These are phyloP conservation scores for Acanthamoeba royreba DNA, from an alignment of 208 protist genomes.

Conservation along the genomic window DNA sequence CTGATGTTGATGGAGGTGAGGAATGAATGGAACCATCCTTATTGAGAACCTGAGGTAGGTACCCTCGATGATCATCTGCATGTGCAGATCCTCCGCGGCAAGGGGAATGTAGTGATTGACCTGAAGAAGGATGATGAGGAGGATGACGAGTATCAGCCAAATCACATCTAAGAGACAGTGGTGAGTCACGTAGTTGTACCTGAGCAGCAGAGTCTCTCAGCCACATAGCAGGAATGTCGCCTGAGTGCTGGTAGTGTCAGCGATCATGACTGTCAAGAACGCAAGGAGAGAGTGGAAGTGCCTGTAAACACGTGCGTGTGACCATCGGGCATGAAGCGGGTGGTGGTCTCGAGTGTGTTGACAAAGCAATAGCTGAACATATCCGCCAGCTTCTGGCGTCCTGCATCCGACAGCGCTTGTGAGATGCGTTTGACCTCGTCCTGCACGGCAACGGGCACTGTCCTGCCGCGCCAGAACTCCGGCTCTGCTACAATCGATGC, in stretches of 20 bases:
- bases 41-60: neutral
- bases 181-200: no score
- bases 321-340: neutral
- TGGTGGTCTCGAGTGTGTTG: constrained; percentile 42
- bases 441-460: neutral
- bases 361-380: constrained; percentile 39
- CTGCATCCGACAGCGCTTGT: neutral
- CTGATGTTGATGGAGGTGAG: neutral
- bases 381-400: neutral
- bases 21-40: neutral
- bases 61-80: constrained; percentile 39
- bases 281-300: neutral
- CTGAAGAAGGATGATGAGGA: neutral
- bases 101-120: constrained; percentile 35
- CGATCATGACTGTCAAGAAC: neutral
- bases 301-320: constrained; percentile 39
- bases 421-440: constrained; percentile 2
- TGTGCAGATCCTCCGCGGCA: neutral
- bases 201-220: constrained; percentile 66
- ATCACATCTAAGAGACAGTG: no score
- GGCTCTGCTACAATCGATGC: no score
- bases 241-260: neutral
- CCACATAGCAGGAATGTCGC: constrained; percentile 72
- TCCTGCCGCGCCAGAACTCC: no score
- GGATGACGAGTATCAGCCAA: no score